A percentile compares a stretch with the other conserved stretches of the same genome.
phyloP scores from a whole-genome alignment of 139 green algal species.

The Mesostigma viride region DNA sequence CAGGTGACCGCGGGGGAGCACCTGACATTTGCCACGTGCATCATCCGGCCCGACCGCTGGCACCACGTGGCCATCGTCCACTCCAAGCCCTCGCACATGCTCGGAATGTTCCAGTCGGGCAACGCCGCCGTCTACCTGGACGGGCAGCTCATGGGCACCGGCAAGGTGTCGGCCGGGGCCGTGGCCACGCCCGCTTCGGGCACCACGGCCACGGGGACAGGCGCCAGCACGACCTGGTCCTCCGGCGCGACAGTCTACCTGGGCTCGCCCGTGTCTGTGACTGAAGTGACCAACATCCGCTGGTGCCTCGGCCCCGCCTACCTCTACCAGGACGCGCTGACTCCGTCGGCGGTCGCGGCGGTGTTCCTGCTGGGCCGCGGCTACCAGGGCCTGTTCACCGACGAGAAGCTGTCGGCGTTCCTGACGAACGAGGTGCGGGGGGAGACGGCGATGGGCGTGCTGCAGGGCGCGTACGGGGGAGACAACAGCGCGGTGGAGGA shows the following conservation, averaged over 20 bases:
- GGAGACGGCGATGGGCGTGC: no score
- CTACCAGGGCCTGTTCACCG: slow-evolving; percentile 27
- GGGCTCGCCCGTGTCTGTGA: no score
- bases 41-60: slow-evolving; percentile 10
- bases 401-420: slow-evolving; percentile 11
- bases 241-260: no score
- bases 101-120: slow-evolving; percentile 19
- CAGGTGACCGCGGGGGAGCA: neutral
- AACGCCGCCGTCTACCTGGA: slow-evolving; percentile 21
- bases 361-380: slow-evolving; percentile 17
- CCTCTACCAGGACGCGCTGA: slow-evolving; percentile 24
- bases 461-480: no score
- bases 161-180: slow-evolving; percentile 13
- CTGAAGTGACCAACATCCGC: no score
- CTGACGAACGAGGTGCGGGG: slow-evolving; percentile 4
- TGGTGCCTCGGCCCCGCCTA: slow-evolving; percentile 19
- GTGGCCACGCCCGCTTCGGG: neutral
- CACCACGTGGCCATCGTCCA: slow-evolving; percentile 21
- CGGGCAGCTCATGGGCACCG: slow-evolving; percentile 15
- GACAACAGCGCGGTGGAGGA: no score
- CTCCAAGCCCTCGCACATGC: slow-evolving; percentile 6
- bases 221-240: no score
- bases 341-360: slow-evolving; percentile 13
- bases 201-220: neutral
- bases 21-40: neutral